Evolutionary conservation across 805 yeast species (phyloP).

Genomic region (Ogataea allantospora): DNA sequence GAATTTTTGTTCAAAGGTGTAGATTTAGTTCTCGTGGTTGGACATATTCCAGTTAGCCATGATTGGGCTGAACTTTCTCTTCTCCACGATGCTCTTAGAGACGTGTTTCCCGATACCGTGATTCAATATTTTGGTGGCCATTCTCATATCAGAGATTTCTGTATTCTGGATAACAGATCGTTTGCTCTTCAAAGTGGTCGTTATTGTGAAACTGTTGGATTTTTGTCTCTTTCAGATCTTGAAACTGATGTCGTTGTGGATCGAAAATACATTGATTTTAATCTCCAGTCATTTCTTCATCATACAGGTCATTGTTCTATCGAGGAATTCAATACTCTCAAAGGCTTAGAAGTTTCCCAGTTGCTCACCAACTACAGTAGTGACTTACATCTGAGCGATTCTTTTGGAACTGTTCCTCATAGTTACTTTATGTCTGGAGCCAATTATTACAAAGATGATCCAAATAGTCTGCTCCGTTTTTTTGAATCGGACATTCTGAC

Average conservation of each 20-base stretch:
- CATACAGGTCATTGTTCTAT: constrained; percentile 45
- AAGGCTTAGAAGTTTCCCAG: constrained; percentile 50
- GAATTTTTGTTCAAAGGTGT: constrained; percentile 37
- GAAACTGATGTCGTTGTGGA: constrained; percentile 29
- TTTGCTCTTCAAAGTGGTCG: constrained; percentile 91
- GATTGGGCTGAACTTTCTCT: constrained; percentile 51
- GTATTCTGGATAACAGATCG: constrained; percentile 59
- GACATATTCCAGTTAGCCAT: constrained; percentile 73
- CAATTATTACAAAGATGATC: constrained; percentile 50
- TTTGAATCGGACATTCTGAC: constrained; percentile 53
- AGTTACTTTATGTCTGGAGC: constrained; percentile 68
- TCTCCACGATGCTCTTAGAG: constrained; percentile 52
- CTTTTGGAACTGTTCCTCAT: constrained; percentile 63
- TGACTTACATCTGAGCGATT: constrained; percentile 50
- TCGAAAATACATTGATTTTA: constrained; percentile 83
- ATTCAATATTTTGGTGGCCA: constrained; percentile 95
- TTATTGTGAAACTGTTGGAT: constrained; percentile 92
- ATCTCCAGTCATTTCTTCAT: constrained; percentile 61
- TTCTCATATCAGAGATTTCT: constrained; percentile 86
- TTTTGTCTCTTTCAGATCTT: constrained; percentile 51
- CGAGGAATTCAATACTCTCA: constrained; percentile 48
- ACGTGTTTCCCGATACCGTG: constrained; percentile 54
- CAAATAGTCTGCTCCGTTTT: constrained; percentile 56
- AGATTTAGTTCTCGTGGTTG: constrained; percentile 69
- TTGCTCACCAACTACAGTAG: constrained; percentile 41